These are phyloP conservation scores for Colletotrichum zoysiae DNA, from an alignment of 2,329 filamentous ascomycete genomes.

Conservation along the genomic window DNA sequence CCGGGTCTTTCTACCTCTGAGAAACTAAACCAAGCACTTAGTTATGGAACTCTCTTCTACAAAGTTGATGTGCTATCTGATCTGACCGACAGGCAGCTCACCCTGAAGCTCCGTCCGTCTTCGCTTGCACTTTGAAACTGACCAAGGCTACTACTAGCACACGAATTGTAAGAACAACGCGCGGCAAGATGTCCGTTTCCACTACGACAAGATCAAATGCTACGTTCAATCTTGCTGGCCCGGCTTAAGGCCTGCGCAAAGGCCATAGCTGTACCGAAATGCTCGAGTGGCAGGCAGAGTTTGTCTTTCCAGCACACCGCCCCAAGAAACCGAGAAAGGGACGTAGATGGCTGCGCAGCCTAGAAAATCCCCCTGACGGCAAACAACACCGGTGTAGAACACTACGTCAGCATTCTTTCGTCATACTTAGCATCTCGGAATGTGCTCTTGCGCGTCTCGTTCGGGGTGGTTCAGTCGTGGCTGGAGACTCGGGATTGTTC, in stretches of 20 bases:
- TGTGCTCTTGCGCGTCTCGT: background rate
- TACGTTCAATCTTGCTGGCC: background rate
- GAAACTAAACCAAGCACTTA: too few relatives aligned
- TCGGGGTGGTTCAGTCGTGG: background rate
- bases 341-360: background rate
- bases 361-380: background rate
- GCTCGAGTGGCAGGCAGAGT: background rate
- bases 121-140: background rate
- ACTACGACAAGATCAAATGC: too few relatives aligned
- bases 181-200: background rate
- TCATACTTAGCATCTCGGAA: background rate
- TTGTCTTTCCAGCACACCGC: background rate
- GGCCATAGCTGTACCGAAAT: background rate
- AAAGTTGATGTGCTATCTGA: background rate
- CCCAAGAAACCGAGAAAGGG: background rate
- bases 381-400: background rate
- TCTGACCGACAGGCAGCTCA: background rate
- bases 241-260: background rate
- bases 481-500: background rate
- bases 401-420: background rate
- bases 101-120: background rate
- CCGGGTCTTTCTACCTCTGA: background rate
- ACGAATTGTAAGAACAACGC: background rate
- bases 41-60: background rate
- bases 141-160: background rate